These are phyloP conservation scores for Eucalyptus melliodora DNA, from an alignment of 345 rosid species.

Conservation along the genomic window DNA sequence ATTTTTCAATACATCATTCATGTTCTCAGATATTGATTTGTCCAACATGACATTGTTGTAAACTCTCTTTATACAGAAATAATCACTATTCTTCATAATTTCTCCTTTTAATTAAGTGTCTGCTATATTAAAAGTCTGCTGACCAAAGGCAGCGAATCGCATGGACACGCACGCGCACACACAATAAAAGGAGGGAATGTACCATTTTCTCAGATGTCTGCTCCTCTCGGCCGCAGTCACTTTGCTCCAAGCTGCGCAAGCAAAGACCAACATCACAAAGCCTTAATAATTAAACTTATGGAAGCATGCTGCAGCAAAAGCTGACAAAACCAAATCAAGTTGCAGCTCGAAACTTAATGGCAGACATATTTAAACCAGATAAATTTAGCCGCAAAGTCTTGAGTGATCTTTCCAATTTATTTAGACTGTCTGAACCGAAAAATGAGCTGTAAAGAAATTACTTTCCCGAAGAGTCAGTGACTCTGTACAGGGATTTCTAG, in stretches of 20 bases:
- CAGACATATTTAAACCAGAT: not conserved
- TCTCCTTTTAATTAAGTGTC: not conserved
- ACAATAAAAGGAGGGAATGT: not conserved
- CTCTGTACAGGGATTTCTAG: not conserved
- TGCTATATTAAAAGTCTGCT: not conserved
- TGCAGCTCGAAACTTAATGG: not conserved
- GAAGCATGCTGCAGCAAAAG: not conserved
- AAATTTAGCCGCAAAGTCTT: not conserved
- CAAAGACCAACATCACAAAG: not conserved
- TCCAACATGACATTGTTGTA: not conserved
- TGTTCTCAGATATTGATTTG: not conserved
- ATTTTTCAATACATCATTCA: not conserved
- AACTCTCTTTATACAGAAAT: not conserved
- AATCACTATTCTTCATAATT: not conserved
- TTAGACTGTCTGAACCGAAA: not conserved
- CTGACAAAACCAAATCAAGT: not conserved
- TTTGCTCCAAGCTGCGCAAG: slow-evolving; percentile 75
- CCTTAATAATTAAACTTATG: not conserved
- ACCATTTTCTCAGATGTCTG: slow-evolving; percentile 71
- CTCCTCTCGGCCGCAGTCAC: slow-evolving; percentile 80
- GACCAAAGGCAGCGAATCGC: not conserved
- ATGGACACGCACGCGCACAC: not conserved
- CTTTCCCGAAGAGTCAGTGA: not conserved
- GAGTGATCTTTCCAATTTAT: not conserved
- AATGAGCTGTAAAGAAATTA: not conserved